Percentiles rank a stretch among this genome's conserved stretches.
phyloP scores from a whole-genome alignment of 306 rosid species.

The Cyclanthera cordifolia region DNA sequence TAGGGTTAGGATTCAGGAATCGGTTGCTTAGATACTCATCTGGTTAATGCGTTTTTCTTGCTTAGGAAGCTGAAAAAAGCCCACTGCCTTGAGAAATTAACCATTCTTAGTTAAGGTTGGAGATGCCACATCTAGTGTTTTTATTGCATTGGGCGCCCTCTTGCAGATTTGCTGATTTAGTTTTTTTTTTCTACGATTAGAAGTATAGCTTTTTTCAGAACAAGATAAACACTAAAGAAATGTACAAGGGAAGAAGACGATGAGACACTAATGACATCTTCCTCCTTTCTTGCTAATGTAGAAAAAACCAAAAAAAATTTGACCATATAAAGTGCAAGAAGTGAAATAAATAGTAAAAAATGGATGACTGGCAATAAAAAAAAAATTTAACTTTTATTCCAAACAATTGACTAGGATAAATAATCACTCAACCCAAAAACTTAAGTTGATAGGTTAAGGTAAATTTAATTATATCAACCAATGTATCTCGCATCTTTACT shows the following conservation, averaged over 20 bases:
- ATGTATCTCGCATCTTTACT: no score
- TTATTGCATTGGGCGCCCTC: neutral
- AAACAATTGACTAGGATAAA: no score
- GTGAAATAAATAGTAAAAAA: neutral
- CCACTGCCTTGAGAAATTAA: neutral
- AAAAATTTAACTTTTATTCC: neutral
- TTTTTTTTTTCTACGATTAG: neutral
- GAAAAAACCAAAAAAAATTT: neutral
- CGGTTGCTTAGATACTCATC: neutral
- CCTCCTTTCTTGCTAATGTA: neutral
- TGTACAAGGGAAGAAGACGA: neutral
- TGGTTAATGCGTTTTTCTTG: neutral
- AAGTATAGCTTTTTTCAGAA: no score
- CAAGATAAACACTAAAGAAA: neutral
- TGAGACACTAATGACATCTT: neutral
- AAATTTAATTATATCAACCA: no score
- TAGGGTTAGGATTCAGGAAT: neutral
- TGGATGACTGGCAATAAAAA: neutral
- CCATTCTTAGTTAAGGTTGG: neutral
- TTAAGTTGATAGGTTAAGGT: no score
- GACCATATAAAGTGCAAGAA: neutral
- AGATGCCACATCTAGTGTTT: neutral
- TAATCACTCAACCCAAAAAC: no score
- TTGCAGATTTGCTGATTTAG: conserved; percentile 74
- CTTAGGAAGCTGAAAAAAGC: no score